Conservation (phyloP, 805 yeast genomes). For the Saccharomyces eubayanus region DNA sequence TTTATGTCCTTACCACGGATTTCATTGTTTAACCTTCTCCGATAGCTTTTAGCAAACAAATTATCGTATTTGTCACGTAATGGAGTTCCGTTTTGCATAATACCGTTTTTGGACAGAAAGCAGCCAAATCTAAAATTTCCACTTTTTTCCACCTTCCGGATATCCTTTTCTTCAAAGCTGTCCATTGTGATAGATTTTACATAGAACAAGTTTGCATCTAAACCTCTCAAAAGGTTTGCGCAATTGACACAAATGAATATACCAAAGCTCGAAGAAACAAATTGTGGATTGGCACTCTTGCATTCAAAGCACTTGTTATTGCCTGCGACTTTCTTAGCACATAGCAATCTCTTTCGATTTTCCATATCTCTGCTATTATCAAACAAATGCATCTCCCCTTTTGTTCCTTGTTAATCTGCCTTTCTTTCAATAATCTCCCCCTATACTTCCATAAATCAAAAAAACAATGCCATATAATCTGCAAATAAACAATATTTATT, state of each 20-base stretch:
- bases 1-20: slow-evolving; percentile 53
- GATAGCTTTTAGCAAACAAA: slow-evolving; percentile 87
- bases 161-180: slow-evolving; percentile 90
- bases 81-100: background rate
- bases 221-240: slow-evolving; percentile 91
- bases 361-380: slow-evolving; percentile 54
- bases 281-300: slow-evolving; percentile 91
- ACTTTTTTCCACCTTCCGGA: slow-evolving; percentile 84
- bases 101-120: background rate
- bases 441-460: background rate
- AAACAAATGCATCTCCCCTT: background rate
- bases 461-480: background rate
- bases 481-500: background rate
- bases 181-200: slow-evolving; percentile 98
- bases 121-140: slow-evolving; percentile 46
- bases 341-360: slow-evolving; percentile 67
- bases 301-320: slow-evolving; percentile 93
- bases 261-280: slow-evolving; percentile 99
- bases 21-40: slow-evolving; percentile 64
- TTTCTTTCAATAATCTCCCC: background rate
- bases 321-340: slow-evolving; percentile 70
- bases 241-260: slow-evolving; percentile 95
- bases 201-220: slow-evolving; percentile 94
- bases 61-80: slow-evolving; percentile 60
- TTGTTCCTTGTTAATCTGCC: background rate